A percentile compares a stretch with the other conserved stretches of the same genome.
phyloP scores from a whole-genome alignment of 139 green algal species.

The Pycnococcus provasolii region DNA sequence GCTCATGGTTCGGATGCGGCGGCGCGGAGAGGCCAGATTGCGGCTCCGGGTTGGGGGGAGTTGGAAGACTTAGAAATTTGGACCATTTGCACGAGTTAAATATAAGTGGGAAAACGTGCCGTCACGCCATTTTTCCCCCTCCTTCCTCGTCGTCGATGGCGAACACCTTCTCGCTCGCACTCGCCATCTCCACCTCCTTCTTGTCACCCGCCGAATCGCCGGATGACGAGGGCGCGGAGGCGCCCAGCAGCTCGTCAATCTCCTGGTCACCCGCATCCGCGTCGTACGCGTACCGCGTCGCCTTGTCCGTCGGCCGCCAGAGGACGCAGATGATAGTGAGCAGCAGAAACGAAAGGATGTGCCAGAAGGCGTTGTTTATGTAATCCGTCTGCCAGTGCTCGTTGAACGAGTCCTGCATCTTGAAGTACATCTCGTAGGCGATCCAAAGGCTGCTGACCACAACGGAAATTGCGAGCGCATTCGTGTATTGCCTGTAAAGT shows the following conservation, averaged over 20 bases:
- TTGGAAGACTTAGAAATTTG: too few relatives aligned
- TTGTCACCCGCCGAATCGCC: too few relatives aligned
- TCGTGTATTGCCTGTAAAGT: constrained; percentile 53
- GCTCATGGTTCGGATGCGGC: too few relatives aligned
- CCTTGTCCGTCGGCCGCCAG: constrained; percentile 33
- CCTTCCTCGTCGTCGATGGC: not conserved
- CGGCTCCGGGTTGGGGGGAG: too few relatives aligned
- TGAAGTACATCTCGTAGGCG: constrained; percentile 56
- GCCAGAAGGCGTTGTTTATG: constrained; percentile 46
- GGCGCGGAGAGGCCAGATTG: too few relatives aligned
- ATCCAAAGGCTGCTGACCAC: constrained; percentile 47
- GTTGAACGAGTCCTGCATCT: constrained; percentile 47
- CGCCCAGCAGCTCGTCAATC: not conserved
- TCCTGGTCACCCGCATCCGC: constrained; percentile 3
- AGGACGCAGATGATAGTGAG: constrained; percentile 44
- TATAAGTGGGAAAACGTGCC: not conserved
- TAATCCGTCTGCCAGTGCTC: constrained; percentile 49
- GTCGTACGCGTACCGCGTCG: constrained; percentile 29
- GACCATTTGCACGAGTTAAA: too few relatives aligned
- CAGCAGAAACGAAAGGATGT: constrained; percentile 41
- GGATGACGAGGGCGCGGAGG: too few relatives aligned
- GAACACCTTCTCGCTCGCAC: too few relatives aligned
- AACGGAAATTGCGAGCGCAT: constrained; percentile 46
- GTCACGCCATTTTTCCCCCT: not conserved
- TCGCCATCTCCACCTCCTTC: too few relatives aligned